Base-by-base conservation (phyloP, 2,329 filamentous ascomycete species). In the Nemania abortiva region DNA sequence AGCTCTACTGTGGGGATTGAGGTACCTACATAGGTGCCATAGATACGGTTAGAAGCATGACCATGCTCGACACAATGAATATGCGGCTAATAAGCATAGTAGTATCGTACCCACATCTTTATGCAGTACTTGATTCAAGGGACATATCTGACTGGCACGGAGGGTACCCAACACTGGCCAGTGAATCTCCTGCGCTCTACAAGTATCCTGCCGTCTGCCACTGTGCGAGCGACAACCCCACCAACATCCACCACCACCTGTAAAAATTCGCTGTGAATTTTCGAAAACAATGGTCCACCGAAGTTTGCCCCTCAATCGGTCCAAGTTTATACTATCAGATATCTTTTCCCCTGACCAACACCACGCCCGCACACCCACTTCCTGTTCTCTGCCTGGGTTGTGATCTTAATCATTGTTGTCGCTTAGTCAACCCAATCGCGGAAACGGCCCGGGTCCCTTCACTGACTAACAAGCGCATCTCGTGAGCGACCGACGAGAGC, bases 191-290 rank as follows among this genome's bases (percentile, higher is more conserved):
- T n/a, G n/a, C n/a, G n/a, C n/a, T n/a, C n/a, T n/a, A n/a, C n/a
- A n/a, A n/a, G n/a, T n/a, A n/a, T n/a, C 20, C 24, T 20, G 31
- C 31, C 31, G 31, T 34, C 9, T 34, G 63, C 54, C 65, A 63
- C 29, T 64, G 61, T 42, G 50, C 49, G 56, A 39, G 31, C 34
- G 58, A 66, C 55, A 70, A 66, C 71, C 73, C 74, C 76, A 72
- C 74, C 73, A 74, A 76, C 68, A 71, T 75, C 70, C 72, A 77
- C 75, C 76, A 77, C 64, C 69, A 63, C 65, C 70, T 64, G 65
- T 67, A 66, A 76, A 78, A 78, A 77, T 78, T 78, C 72, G 66
- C 71, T 69, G 70, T 72, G 70, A 76, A 76, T 75, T 77, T 75
- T 72, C 69, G 71, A 76, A 77, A 77, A 76, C 63, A 70, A 59